Percentiles rank a stretch among this genome's conserved stretches.
Evolutionary conservation across 192 early-diverging fungal genomes (phyloP).

Genomic region (Coemansia sp.): DNA sequence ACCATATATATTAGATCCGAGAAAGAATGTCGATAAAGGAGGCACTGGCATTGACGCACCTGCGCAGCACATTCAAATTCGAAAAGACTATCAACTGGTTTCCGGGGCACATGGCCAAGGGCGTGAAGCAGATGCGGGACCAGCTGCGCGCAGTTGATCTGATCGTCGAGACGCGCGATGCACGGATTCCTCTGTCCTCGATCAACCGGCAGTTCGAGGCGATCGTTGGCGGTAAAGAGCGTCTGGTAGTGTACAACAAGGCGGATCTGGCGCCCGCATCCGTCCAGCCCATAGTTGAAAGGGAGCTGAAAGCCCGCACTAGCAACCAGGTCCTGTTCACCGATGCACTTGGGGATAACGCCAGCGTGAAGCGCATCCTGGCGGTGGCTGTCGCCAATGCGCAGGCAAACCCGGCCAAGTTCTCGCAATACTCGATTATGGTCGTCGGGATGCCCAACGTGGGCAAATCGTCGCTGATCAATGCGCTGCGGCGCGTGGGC

Average conservation of each 20-base stretch:
- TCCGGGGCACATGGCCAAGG: constrained; percentile 86
- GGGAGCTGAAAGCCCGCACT: constrained; percentile 35
- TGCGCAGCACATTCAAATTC: constrained; percentile 44
- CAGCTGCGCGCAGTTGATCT: constrained; percentile 76
- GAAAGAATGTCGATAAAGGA: background rate
- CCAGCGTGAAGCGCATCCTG: constrained; percentile 70
- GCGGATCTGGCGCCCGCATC: constrained; percentile 76
- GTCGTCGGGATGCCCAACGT: constrained; percentile 97
- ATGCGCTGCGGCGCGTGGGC: constrained; percentile 79
- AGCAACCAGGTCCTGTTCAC: constrained; percentile 41
- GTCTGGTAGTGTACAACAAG: constrained; percentile 93
- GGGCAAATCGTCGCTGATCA: constrained; percentile 92
- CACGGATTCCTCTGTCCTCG: constrained; percentile 88
- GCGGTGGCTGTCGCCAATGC: constrained; percentile 63
- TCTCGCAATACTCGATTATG: constrained; percentile 62
- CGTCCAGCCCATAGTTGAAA: constrained; percentile 35
- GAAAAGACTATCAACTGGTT: constrained; percentile 84
- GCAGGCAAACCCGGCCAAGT: constrained; percentile 42
- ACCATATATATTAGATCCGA: background rate
- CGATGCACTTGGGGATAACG: constrained; percentile 8
- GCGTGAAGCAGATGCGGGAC: constrained; percentile 73
- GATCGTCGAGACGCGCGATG: constrained; percentile 93
- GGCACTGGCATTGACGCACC: background rate
- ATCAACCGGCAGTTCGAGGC: constrained; percentile 84
- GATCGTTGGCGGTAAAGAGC: constrained; percentile 63